A percentile compares a stretch with the other conserved stretches of the same genome.
These are phyloP conservation scores for Candida nemodendra DNA, from an alignment of 805 yeast species.

Conservation along the genomic window DNA sequence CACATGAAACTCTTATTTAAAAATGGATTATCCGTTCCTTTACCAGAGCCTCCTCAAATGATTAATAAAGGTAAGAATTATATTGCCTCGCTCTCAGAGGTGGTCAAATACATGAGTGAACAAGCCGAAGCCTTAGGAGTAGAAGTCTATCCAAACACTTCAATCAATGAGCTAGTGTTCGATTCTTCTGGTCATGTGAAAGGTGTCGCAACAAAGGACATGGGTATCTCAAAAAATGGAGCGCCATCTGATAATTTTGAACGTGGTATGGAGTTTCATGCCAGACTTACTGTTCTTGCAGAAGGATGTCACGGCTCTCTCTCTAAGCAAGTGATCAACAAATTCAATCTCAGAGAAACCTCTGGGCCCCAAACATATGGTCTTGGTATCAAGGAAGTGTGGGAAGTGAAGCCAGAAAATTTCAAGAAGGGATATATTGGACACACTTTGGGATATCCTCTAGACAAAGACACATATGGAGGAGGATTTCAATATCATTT, in stretches of 20 bases:
- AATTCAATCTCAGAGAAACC: constrained; percentile 64
- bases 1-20: constrained; percentile 68
- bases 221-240: constrained; percentile 79
- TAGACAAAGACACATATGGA: constrained; percentile 73
- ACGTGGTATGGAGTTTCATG: constrained; percentile 95
- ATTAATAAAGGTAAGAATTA: constrained; percentile 76
- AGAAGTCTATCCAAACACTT: constrained; percentile 86
- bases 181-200: constrained; percentile 59
- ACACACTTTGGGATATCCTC: constrained; percentile 89
- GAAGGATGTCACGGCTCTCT: constrained; percentile 99
- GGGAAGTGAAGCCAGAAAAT: constrained; percentile 87
- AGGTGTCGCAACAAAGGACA: constrained; percentile 94
- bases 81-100: constrained; percentile 78
- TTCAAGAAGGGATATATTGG: constrained; percentile 78
- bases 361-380: constrained; percentile 88
- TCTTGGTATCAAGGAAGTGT: constrained; percentile 91
- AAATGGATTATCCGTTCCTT: constrained; percentile 51
- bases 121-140: constrained; percentile 93
- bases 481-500: constrained; percentile 98
- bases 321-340: constrained; percentile 69
- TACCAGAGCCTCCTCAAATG: constrained; percentile 96
- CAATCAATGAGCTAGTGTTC: constrained; percentile 78
- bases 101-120: constrained; percentile 79
- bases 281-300: constrained; percentile 84
- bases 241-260: constrained; percentile 81